Evolutionary conservation across 352 stramenopile genomes (phyloP).

Genomic region (Globisporangium okanoganense): DNA sequence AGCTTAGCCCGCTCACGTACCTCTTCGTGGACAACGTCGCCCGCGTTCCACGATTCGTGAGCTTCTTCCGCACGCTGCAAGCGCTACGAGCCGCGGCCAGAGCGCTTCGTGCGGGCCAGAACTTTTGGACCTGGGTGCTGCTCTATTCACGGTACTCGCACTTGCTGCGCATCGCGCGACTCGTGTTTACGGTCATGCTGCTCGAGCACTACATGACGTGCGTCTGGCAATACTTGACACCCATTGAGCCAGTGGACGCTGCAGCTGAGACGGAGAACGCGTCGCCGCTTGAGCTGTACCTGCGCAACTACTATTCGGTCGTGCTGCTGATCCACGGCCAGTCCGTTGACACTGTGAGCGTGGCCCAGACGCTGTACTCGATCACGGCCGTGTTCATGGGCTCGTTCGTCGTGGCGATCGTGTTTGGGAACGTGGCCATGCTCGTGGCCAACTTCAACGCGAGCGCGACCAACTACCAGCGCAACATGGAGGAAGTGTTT

Average conservation of each 20-base stretch:
- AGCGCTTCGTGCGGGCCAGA: background rate
- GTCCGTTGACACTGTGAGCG: background rate
- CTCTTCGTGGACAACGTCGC: background rate
- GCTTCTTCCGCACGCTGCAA: background rate
- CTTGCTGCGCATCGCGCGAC: conserved; percentile 5
- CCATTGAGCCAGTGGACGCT: no score
- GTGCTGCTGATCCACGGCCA: conserved; percentile 1
- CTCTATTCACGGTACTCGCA: conserved; percentile 18
- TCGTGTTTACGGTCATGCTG: conserved; percentile 8
- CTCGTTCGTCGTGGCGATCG: conserved; percentile 6
- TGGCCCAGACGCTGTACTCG: conserved; percentile 4
- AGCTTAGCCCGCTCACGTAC: background rate
- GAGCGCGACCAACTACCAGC: conserved; percentile 15
- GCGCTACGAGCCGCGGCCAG: background rate
- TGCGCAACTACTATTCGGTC: background rate
- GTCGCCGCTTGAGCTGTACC: background rate
- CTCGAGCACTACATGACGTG: conserved; percentile 14
- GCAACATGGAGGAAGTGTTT: conserved; percentile 23
- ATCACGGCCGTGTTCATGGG: background rate
- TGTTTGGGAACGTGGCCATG: conserved; percentile 22
- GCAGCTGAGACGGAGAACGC: background rate
- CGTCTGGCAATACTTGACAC: conserved; percentile 7
- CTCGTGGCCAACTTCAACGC: conserved; percentile 16
- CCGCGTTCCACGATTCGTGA: background rate
- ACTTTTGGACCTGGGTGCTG: conserved; percentile 7